Evolutionary conservation across 148 eudicot genomes (phyloP), one percentile per base, ranked within the genome.

Genomic region (Bassia scoparia): DNA sequence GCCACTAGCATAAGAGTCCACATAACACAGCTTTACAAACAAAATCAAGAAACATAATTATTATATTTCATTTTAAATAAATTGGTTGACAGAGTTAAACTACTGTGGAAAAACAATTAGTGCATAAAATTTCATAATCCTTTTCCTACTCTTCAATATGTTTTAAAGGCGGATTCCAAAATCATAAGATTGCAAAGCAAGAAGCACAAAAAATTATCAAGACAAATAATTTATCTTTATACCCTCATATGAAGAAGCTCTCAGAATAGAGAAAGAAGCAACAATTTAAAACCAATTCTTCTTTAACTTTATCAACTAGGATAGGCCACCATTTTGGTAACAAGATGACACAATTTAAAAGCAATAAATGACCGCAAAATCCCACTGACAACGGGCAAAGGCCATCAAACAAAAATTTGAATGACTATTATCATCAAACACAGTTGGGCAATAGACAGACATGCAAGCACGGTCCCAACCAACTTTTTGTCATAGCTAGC

Each of bases 391-490:
- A n/a, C 27, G 7, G 30, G 37, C 23, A 1, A 8, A 52, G 18
- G 52, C 60, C 38, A 74, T 37, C 26, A 54, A 29, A 15, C 38
- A 37, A 13, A 7, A 16, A 34, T 34, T 18, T 2, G 38, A 13
- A 43, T 7, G 26, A 34, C 15, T 43, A 65, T n/a, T 20, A 72
- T 46, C 5, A 66, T 66, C 52, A 72, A 43, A 29, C 17, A 49
- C 35, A 12, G 43, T 33, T 20, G 68, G 24, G 50, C 9, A 44
- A 41, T 4, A 62, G 23, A 62, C 1, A 37, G 8, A n/a, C 46
- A 73, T 21, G 58, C 81, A 52, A 52, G 14, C 18, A 26, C 33
- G 34, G 50, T 18, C 69, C 50, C 61, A 74, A 61, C 33, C 30
- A 14, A 2, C 26, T 26, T 15, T 62, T 16, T 29, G 29, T 48